Conservation (phyloP, 2,329 filamentous ascomycete species). For the Aureobasidium sp. region DNA sequence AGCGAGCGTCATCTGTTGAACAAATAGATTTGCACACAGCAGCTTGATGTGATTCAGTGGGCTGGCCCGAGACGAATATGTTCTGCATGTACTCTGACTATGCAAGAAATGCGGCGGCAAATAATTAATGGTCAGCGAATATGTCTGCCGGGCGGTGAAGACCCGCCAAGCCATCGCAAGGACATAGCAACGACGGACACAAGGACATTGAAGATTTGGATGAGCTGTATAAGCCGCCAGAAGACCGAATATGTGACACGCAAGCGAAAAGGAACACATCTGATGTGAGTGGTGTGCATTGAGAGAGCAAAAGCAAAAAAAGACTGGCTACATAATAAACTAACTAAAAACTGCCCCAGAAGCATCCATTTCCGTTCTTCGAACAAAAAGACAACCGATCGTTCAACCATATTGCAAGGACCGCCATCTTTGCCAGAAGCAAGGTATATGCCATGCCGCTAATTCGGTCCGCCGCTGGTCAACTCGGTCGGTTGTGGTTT, state of each 20-base stretch:
- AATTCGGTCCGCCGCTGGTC: not conserved
- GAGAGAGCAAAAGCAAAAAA: not conserved
- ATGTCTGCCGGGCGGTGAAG: slow-evolving; percentile 5
- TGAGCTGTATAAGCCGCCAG: too few relatives aligned
- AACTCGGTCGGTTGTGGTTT: not conserved
- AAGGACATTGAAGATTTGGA: too few relatives aligned
- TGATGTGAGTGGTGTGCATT: not conserved
- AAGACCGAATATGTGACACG: too few relatives aligned
- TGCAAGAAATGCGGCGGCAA: not conserved
- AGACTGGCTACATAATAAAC: not conserved
- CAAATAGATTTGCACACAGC: not conserved
- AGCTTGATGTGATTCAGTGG: not conserved
- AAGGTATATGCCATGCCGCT: not conserved
- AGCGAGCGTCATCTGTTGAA: not conserved
- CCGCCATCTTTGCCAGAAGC: not conserved
- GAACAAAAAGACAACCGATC: slow-evolving; percentile 1
- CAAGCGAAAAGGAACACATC: not conserved
- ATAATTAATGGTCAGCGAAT: slow-evolving; percentile 12
- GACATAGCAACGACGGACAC: not conserved
- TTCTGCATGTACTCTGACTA: not conserved
- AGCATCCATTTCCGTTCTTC: not conserved
- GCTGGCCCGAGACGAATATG: not conserved
- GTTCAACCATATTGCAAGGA: not conserved
- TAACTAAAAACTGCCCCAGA: not conserved
- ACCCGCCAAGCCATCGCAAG: not conserved